These are phyloP conservation scores for Orbilia javanica DNA, from an alignment of 2,329 filamentous ascomycete species.

Conservation along the genomic window DNA sequence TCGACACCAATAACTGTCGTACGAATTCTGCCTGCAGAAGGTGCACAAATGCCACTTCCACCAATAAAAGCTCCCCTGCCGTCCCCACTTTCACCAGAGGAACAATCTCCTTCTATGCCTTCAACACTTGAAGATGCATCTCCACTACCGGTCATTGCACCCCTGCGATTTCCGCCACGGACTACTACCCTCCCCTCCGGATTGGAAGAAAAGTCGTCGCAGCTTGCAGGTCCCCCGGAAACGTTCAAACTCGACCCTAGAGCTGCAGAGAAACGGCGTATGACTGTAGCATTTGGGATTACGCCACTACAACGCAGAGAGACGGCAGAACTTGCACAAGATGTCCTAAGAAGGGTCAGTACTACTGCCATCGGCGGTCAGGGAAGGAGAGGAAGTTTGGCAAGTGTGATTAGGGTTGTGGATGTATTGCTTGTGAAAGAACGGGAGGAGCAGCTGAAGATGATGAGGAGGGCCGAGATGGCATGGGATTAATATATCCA, in stretches of 20 bases:
- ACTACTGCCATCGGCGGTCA: constrained; percentile 19
- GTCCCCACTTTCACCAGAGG: constrained; percentile 7
- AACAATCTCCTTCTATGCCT: background rate
- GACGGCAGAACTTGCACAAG: constrained; percentile 49
- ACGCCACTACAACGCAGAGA: constrained; percentile 49
- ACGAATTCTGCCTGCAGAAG: constrained; percentile 14
- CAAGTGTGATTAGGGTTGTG: constrained; percentile 60
- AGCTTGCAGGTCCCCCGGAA: background rate
- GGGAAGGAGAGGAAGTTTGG: constrained; percentile 36
- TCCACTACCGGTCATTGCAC: constrained; percentile 1
- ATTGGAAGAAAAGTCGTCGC: background rate
- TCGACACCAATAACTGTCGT: constrained; percentile 31
- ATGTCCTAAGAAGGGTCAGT: constrained; percentile 50
- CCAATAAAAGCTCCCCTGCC: constrained; percentile 3
- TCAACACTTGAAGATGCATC: background rate
- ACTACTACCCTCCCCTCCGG: background rate
- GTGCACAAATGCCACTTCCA: constrained; percentile 5
- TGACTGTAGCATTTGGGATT: constrained; percentile 55
- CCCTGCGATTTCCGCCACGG: background rate
- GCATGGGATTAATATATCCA: constrained; percentile 59
- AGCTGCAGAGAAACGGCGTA: constrained; percentile 46
- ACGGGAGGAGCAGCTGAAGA: constrained; percentile 59
- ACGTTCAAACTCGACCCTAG: constrained; percentile 41
- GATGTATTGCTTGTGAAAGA: constrained; percentile 61
- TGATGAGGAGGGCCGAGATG: constrained; percentile 60